phyloP scores from a whole-genome alignment of 164 flowering plant species.

The Dillenia suffruticosa region DNA sequence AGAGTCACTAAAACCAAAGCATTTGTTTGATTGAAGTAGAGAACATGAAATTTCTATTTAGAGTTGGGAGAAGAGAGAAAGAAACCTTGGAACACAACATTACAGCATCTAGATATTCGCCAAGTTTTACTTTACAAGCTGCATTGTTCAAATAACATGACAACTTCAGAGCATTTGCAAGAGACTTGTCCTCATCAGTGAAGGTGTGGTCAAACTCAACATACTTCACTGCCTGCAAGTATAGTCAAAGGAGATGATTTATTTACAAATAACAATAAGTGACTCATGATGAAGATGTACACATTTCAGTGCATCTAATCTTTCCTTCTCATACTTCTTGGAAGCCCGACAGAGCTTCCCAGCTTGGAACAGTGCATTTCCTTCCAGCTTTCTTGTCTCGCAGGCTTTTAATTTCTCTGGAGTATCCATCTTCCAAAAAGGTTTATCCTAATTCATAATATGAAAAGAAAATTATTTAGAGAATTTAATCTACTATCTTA shows the following conservation, averaged over 20 bases:
- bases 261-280: no score
- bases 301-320: not conserved
- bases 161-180: constrained; percentile 29
- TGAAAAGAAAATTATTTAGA: not conserved
- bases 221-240: constrained; percentile 49
- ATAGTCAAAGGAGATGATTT: no score
- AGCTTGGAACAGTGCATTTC: constrained; percentile 40
- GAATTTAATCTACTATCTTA: no score
- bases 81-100: constrained; percentile 49
- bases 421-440: constrained; percentile 45
- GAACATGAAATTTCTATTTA: no score
- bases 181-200: constrained; percentile 40
- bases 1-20: no score
- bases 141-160: constrained; percentile 53
- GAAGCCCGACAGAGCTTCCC: constrained; percentile 45
- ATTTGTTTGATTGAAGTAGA: no score
- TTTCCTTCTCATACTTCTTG: constrained; percentile 45
- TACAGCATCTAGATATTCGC: constrained; percentile 35
- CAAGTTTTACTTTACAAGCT: constrained; percentile 50
- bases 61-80: not conserved
- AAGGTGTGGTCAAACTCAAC: constrained; percentile 48
- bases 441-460: constrained; percentile 28
- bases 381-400: constrained; percentile 45
- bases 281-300: no score
- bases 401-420: constrained; percentile 40